Percentiles rank a stretch among this genome's conserved stretches.
These are phyloP conservation scores for Pyrenochaeta sp. DNA, from an alignment of 2,329 filamentous ascomycete species.

Conservation along the genomic window DNA sequence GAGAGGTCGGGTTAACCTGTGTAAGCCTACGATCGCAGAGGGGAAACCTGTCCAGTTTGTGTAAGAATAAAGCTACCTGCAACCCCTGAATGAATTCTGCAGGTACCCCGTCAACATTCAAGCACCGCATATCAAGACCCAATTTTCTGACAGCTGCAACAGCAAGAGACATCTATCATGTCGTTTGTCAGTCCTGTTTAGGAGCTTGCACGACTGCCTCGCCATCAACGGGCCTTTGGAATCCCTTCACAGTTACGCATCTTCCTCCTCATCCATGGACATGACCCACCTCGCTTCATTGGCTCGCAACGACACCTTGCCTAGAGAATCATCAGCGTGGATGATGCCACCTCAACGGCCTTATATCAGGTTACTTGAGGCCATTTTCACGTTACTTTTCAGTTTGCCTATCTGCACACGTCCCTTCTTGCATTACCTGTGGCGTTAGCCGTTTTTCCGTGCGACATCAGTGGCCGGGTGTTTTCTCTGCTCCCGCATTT, in stretches of 20 bases:
- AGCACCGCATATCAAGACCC: neutral
- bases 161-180: slow-evolving; percentile 11
- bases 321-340: slow-evolving; percentile 10
- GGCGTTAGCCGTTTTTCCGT: slow-evolving; percentile 19
- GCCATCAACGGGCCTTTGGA: slow-evolving; percentile 1
- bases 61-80: too few species aligned
- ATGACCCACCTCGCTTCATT: slow-evolving; percentile 20
- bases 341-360: slow-evolving; percentile 11
- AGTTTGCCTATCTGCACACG: slow-evolving; percentile 6
- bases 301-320: slow-evolving; percentile 27
- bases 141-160: neutral
- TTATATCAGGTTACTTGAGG: slow-evolving; percentile 14
- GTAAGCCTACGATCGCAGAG: too few species aligned
- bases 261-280: neutral
- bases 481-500: slow-evolving; percentile 12
- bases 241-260: slow-evolving; percentile 8
- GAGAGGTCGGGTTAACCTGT: too few species aligned
- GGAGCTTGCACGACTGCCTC: slow-evolving; percentile 2
- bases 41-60: too few species aligned
- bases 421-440: slow-evolving; percentile 23
- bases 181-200: slow-evolving; percentile 4
- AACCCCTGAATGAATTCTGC: too few species aligned
- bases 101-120: too few species aligned
- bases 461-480: slow-evolving; percentile 14
- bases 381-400: slow-evolving; percentile 5